A percentile compares a stretch with the other conserved stretches of the same genome.
Evolutionary conservation across 495 filamentous ascomycete genomes (phyloP).

Genomic region (Penicillium diatomitis): DNA sequence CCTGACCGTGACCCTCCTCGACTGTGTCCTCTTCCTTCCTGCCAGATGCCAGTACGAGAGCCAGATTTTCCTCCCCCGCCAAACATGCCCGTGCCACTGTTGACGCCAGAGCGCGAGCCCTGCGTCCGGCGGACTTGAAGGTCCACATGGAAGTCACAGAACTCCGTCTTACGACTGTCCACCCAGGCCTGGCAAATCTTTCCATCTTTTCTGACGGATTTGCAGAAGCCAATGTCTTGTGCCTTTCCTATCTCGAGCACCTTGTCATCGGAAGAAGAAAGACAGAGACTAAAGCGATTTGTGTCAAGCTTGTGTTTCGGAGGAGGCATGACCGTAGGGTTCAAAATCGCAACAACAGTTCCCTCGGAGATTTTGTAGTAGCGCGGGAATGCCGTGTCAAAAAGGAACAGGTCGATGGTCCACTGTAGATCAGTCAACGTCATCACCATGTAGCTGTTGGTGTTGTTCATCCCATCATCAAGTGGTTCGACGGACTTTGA

Average conservation of each 20-base stretch:
- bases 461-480: slow-evolving; percentile 47
- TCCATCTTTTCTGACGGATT: slow-evolving; percentile 74
- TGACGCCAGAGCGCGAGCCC: slow-evolving; percentile 69
- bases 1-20: slow-evolving; percentile 1
- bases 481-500: slow-evolving; percentile 36
- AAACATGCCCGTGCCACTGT: slow-evolving; percentile 43
- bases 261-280: slow-evolving; percentile 76
- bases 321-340: slow-evolving; percentile 84
- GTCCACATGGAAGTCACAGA: slow-evolving; percentile 90
- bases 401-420: slow-evolving; percentile 87
- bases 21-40: slow-evolving; percentile 20
- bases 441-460: slow-evolving; percentile 83
- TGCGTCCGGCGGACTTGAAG: slow-evolving; percentile 63
- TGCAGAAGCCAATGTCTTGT: slow-evolving; percentile 84
- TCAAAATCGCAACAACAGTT: slow-evolving; percentile 86
- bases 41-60: slow-evolving; percentile 39
- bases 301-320: slow-evolving; percentile 60
- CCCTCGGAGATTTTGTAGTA: slow-evolving; percentile 87
- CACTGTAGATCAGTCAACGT: slow-evolving; percentile 80
- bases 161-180: slow-evolving; percentile 76
- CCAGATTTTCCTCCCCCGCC: slow-evolving; percentile 39
- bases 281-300: slow-evolving; percentile 70
- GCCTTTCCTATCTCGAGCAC: slow-evolving; percentile 82
- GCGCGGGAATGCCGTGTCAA: slow-evolving; percentile 78
- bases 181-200: slow-evolving; percentile 75